phyloP scores from a whole-genome alignment of 129 eudicot genomes.

The Calendula officinalis region DNA sequence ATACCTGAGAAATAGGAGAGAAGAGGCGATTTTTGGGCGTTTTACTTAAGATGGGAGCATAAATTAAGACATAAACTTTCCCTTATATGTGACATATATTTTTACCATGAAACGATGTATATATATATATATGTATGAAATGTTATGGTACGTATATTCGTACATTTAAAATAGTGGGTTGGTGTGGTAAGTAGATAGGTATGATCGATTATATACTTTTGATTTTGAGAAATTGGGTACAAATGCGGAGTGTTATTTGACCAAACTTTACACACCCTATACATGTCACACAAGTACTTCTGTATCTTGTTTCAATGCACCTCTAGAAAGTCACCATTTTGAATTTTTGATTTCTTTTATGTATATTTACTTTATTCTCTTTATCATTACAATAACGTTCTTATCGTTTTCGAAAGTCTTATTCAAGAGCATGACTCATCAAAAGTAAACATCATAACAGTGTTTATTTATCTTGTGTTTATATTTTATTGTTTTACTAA shows the following conservation, averaged over 20 bases:
- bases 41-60: constrained; percentile 9
- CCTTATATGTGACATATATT: neutral
- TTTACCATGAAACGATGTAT: constrained; percentile 12
- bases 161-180: constrained; percentile 1
- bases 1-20: constrained; percentile 11
- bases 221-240: neutral
- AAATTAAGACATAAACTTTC: neutral
- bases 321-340: neutral
- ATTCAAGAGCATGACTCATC: constrained; percentile 17
- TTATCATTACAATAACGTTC: constrained; percentile 13
- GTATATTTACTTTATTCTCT: neutral
- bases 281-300: too few species aligned
- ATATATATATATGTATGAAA: neutral
- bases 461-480: too few species aligned
- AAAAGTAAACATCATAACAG: neutral
- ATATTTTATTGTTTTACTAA: neutral
- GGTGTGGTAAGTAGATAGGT: constrained; percentile 1
- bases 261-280: neutral
- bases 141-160: neutral
- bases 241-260: constrained; percentile 7
- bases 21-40: neutral
- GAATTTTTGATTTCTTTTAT: neutral
- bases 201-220: neutral
- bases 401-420: constrained; percentile 22
- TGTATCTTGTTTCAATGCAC: constrained; percentile 6